phyloP scores from a whole-genome alignment of 2,329 filamentous ascomycete species.

The Alternaria gansuensis region DNA sequence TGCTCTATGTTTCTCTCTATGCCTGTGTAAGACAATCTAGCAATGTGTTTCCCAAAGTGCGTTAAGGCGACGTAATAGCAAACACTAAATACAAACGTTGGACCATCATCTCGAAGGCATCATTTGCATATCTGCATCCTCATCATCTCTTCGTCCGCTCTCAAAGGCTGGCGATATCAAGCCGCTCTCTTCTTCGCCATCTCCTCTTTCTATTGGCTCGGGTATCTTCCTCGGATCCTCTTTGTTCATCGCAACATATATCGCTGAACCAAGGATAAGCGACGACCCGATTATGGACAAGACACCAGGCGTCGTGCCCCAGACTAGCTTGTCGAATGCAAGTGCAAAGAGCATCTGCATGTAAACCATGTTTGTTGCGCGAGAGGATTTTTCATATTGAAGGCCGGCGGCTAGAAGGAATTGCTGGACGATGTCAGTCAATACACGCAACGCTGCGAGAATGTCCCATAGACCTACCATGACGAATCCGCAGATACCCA shows the following conservation, averaged over 20 bases:
- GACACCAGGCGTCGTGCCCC: slow-evolving; percentile 65
- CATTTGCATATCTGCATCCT: slow-evolving; percentile 30
- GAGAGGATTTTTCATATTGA: slow-evolving; percentile 70
- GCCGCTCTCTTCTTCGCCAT: slow-evolving; percentile 47
- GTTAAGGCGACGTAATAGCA: not conserved
- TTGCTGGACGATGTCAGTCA: slow-evolving; percentile 60
- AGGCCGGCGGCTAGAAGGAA: slow-evolving; percentile 83
- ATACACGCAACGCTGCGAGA: not conserved
- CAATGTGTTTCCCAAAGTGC: not conserved
- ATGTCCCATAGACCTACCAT: slow-evolving; percentile 59
- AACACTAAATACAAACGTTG: not conserved
- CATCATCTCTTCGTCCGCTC: slow-evolving; percentile 22
- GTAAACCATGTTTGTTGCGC: slow-evolving; percentile 73
- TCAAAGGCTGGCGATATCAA: slow-evolving; percentile 38
- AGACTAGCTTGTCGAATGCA: slow-evolving; percentile 70
- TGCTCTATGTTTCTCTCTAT: not conserved
- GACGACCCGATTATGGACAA: slow-evolving; percentile 69
- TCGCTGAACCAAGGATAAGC: slow-evolving; percentile 70
- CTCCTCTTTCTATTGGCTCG: slow-evolving; percentile 22
- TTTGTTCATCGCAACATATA: slow-evolving; percentile 69
- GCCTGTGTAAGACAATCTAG: not conserved
- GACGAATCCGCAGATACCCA: slow-evolving; percentile 78
- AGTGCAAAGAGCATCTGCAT: slow-evolving; percentile 75
- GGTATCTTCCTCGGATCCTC: slow-evolving; percentile 45
- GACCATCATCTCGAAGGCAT: slow-evolving; percentile 26